Percentiles rank a stretch among this genome's conserved stretches.
Evolutionary conservation across 2,329 filamentous ascomycete genomes (phyloP).

Genomic region (Ceratocystis harringtonii): DNA sequence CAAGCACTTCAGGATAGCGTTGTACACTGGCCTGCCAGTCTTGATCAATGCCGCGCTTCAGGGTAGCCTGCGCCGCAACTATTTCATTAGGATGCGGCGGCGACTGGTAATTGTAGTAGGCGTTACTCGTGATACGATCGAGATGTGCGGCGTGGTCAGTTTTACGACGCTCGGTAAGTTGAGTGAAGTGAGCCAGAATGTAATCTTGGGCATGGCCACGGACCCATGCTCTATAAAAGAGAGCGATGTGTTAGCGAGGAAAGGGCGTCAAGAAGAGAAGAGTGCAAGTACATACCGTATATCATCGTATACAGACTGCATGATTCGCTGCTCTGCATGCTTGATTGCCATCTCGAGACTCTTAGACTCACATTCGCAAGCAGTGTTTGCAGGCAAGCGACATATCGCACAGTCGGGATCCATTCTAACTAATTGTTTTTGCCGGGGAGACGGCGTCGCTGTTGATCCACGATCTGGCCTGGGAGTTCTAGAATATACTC

Average conservation of each 20-base stretch:
- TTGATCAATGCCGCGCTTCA: constrained; percentile 62
- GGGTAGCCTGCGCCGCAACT: constrained; percentile 44
- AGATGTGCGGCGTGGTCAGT: constrained; percentile 39
- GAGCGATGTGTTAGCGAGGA: constrained; percentile 6
- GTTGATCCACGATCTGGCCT: constrained; percentile 6
- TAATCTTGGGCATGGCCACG: constrained; percentile 51
- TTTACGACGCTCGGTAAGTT: constrained; percentile 47
- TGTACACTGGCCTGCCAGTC: constrained; percentile 65
- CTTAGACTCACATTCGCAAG: constrained; percentile 52
- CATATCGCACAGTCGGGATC: constrained; percentile 57
- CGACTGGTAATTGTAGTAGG: constrained; percentile 42
- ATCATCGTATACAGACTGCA: constrained; percentile 46
- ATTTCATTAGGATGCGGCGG: constrained; percentile 48
- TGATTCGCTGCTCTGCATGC: constrained; percentile 49
- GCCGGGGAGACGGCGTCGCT: constrained; percentile 15
- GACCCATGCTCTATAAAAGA: constrained; percentile 41
- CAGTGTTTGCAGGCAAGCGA: constrained; percentile 40
- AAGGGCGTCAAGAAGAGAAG: neutral
- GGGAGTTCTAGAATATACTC: constrained; percentile 5
- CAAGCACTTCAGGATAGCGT: constrained; percentile 64
- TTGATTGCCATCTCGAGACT: constrained; percentile 46
- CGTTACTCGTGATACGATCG: constrained; percentile 39
- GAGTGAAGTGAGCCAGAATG: constrained; percentile 49
- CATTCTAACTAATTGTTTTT: constrained; percentile 39
- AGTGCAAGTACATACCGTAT: constrained; percentile 38